Evolutionary conservation across 345 rosid species (phyloP), one percentile per base, ranked within the genome.

Genomic region (Citrus reticulata): DNA sequence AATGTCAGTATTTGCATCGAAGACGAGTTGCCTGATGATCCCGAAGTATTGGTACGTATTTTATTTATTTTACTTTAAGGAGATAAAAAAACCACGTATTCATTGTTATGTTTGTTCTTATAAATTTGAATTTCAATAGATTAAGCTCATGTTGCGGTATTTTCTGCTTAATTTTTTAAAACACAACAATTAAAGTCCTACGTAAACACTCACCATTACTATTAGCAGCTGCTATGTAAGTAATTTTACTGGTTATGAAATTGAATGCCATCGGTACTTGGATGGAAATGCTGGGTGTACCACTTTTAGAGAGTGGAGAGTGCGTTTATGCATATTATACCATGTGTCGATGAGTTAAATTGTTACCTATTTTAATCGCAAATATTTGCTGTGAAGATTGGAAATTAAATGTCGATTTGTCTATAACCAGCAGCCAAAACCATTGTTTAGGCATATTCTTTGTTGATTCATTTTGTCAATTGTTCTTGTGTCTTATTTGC

Each of bases 11-110:
- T 96, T 83, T 91, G 95, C 78, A 87, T 94, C 77, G 98, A 96
- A 46, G 98, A 94, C 46, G 89, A 81, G 76, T 84, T 96, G 60
- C 99, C 98, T 71, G 88, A 94, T 73, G 99, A 96, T 80, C 84
- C 92, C 9, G 98, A 96, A 87, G 82, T 96, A 77, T 83, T 82
- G 93, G 98, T 92, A 86, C 30, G 5, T 24, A 30, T 46, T 42
- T 42, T 61, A 11, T 34, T 39, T 27, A 14, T 74, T 7, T 39
- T 37, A 4, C 61, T 7, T 20, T 14, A 14, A 10, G 8, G 8
- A 37, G 8, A 37, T 7, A 39, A 30, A 58, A 58, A 22, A 13
- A 2, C 2, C 37, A 30, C 37, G 32, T 6, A 30, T 63, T 59
- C 27, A 29, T 42, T 54, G 62, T 54, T 29, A 7, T 20, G 34